Evolutionary conservation across 257 asterid genomes (phyloP), one percentile per base, ranked within the genome.

Genomic region (Solanum bukasovii): DNA sequence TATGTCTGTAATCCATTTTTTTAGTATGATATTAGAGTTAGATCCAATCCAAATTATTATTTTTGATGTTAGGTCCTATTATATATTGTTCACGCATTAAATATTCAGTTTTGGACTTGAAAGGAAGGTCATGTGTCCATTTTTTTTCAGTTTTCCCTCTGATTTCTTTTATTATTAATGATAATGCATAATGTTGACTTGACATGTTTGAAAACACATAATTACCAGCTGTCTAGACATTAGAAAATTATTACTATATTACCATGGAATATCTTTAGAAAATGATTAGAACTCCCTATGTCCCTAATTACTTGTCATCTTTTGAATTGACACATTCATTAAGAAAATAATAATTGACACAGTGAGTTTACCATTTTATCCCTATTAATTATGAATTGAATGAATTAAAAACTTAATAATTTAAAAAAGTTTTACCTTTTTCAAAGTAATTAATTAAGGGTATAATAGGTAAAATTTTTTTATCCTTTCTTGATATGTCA

Each of bases 311-410:
- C 1, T 46, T 46, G 2, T 42, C 14, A 0, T 42, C 2, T 42
- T 42, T 42, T 42, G 0, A 42, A 42, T 42, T 42, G 49, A 42
- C 0, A 42, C 0, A 42, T 0, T 0, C 0, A 42, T 42, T 42
- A 42, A 42, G 14, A 42, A 42, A 42, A 42, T 11, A 42, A 42
- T 11, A 42, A 42, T 42, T 42, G 49, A 42, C 49, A 42, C 0
- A 42, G 0, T 42, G 2, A 11, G 1, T 42, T 42, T 42, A 11
- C 1, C 5, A 42, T 42, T 42, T 42, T 42, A 42, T 0, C 0
- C 0, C 0, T 42, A 42, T 42, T 42, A 42, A 11, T 42, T 42
- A 1, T 42, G 49, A 42, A 42, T 0, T 42, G 4, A 2, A 42
- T 42, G 49, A 42, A 42, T 42, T 42, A 11, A 42, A 11, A 42